Base-by-base conservation (phyloP, 2,329 filamentous ascomycete genomes). In the Arthroderma uncinatum region DNA sequence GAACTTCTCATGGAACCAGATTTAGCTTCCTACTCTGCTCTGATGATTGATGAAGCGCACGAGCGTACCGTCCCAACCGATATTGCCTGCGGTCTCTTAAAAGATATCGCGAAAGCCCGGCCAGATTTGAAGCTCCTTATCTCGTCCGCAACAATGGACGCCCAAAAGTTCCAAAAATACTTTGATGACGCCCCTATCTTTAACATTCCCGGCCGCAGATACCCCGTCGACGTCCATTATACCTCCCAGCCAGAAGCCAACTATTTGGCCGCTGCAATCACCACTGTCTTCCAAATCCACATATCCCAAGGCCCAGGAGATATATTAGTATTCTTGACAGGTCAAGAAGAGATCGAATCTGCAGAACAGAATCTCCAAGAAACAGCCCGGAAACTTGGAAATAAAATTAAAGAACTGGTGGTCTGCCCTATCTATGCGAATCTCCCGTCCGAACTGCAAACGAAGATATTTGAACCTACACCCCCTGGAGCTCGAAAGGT, bases 31-130 rank as follows among this genome's bases (percentile, higher is more conserved):
- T 97, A 97, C 65, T 87, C 88, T 4, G 88, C 85, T 10, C 74
- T 98, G 61, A 96, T 98, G 85, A 92, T 98, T 57, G 93, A 98
- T 68, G 93, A 98, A 70, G 93, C 93, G 0, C 93, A 98, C 80
- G 93, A 98, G 70, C 80, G 93, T 63, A 95, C 89, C 0, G 80
- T 97, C 0, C 84, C 89, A 55, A 95, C 92, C 0, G 93, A 98
- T 70, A 91, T 98, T 57, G 73, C 96, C 6, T 81, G 95, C 59
- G 89, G 88, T 9, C 73, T 98, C 34, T 79, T 95, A 58, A 96
- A 96, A 67, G 92, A 97, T 73, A 80, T 97, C 60, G 85, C 88
- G 0, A 80, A 87, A 60, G 87, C 87, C 55, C 78, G 93, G 42
- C 88, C 86, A 2, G 92, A 97, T 60, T 73, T 98, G 55, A 95